Base-by-base conservation (phyloP, 257 asterid genomes). In the Coffea canephora region DNA sequence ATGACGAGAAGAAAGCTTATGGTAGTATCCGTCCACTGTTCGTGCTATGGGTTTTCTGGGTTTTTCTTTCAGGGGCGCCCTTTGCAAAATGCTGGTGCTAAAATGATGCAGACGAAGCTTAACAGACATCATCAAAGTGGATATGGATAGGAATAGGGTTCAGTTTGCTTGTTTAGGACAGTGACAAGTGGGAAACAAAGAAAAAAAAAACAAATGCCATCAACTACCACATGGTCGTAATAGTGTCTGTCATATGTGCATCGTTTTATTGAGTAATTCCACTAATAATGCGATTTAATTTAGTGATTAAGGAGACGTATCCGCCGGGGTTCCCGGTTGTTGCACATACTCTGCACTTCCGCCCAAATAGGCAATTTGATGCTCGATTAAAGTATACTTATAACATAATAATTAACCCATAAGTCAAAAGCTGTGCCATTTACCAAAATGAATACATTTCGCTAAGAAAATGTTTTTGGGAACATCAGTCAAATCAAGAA, bases 191-290 rank as follows among this genome's bases (percentile, higher is more conserved):
- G 27, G 6, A 10, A 27, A 65, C 27, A 31, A 31, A 31, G 16
- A 1, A 10, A 65, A 41, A 19, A 21, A 54, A 3, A 15, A 36
- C 43, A 54, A 25, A 4, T 74, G 4, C 68, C 57, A 55, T 55
- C 46, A 31, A 34, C 67, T 48, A 72, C 80, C 74, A 34, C 80
- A 77, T 77, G 66, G 74, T 18, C 39, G 69, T 61, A 11, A 66
- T 46, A 10, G 49, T 8, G 45, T 62, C 45, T 8, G 45, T 62
- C 45, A n/a, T 75, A 15, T 64, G 79, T 9, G 27, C 27, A 43
- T 61, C 14, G 65, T 67, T 77, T 49, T 12, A 34, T 13, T n/a
- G 13, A 6, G 48, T 71, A 39, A 39, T 39, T 39, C 43, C 5
- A 4, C 43, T 39, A 39, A 2, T 39, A 39, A 39, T 39, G 43